A percentile compares a stretch with the other conserved stretches of the same genome.
phyloP scores from a whole-genome alignment of 2,329 filamentous ascomycete genomes.

The Botrytis porri region DNA sequence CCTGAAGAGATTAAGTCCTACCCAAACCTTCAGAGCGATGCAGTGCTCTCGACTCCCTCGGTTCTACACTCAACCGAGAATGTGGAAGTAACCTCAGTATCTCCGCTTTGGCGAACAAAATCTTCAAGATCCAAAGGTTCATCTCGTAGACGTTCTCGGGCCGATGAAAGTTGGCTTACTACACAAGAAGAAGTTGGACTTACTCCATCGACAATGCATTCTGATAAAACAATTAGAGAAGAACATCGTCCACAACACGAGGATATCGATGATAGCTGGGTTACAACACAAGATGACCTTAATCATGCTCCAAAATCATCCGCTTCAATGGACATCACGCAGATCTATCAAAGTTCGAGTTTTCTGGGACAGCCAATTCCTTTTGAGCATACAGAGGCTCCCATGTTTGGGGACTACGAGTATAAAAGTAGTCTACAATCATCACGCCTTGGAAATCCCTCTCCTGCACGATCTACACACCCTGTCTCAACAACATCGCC shows the following conservation, averaged over 20 bases:
- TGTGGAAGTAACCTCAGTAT: not conserved
- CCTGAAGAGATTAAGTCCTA: not conserved
- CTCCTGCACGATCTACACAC: not conserved
- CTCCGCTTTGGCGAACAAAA: not conserved
- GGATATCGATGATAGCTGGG: constrained; percentile 14
- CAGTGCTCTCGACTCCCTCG: not conserved
- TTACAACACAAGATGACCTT: constrained; percentile 15
- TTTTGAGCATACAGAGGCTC: not conserved
- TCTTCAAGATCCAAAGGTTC: not conserved
- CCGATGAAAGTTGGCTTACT: constrained; percentile 16
- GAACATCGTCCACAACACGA: not conserved
- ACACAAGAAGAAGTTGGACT: constrained; percentile 14
- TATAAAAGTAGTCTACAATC: not conserved
- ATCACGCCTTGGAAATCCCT: not conserved
- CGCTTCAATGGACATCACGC: constrained; percentile 2
- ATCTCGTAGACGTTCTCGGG: not conserved
- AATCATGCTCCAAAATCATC: not conserved
- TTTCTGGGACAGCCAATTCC: not conserved
- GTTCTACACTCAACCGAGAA: not conserved
- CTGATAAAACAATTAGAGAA: not conserved
- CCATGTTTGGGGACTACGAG: not conserved
- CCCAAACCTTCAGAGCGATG: not conserved
- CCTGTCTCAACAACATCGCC: not conserved
- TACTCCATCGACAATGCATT: constrained; percentile 1
- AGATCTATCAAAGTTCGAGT: constrained; percentile 2